Conservation (phyloP, 148 eudicot species). For the Tetragonia tetragonoides region DNA sequence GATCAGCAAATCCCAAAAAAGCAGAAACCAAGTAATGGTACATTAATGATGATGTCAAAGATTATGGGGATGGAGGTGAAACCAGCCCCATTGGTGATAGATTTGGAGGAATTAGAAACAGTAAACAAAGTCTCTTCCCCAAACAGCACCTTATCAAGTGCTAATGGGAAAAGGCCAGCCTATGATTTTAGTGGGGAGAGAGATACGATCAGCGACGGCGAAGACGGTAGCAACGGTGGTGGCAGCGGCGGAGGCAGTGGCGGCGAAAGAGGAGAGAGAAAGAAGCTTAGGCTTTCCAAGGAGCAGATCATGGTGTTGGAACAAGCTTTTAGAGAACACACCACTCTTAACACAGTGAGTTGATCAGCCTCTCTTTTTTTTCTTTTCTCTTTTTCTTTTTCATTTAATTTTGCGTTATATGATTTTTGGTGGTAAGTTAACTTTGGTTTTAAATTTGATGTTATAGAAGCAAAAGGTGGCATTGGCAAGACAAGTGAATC, state of each 20-base stretch:
- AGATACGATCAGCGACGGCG: slow-evolving; percentile 31
- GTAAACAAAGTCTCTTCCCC: slow-evolving; percentile 52
- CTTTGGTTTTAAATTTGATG: neutral
- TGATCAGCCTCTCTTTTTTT: neutral
- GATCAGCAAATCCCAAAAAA: slow-evolving; percentile 18
- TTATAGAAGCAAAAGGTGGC: slow-evolving; percentile 58
- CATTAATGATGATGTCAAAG: slow-evolving; percentile 16
- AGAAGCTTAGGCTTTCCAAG: slow-evolving; percentile 60
- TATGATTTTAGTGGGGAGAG: slow-evolving; percentile 33
- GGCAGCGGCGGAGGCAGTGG: slow-evolving; percentile 29
- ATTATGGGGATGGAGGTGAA: slow-evolving; percentile 32
- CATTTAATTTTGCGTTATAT: slow-evolving; percentile 1
- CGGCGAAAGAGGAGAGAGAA: slow-evolving; percentile 34
- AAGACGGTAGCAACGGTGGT: slow-evolving; percentile 33
- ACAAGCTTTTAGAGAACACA: slow-evolving; percentile 60
- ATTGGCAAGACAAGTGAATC: slow-evolving; percentile 58
- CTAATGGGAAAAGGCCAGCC: slow-evolving; percentile 36
- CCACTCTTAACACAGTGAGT: slow-evolving; percentile 68
- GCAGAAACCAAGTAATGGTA: neutral
- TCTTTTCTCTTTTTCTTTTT: slow-evolving; percentile 18
- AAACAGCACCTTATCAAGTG: slow-evolving; percentile 67
- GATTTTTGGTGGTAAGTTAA: neutral
- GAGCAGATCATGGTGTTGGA: slow-evolving; percentile 67
- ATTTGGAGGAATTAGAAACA: slow-evolving; percentile 40
- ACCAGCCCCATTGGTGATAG: slow-evolving; percentile 23